Evolutionary conservation across 495 filamentous ascomycete species (phyloP).

Genomic region (Saxophila tyrrhenica): DNA sequence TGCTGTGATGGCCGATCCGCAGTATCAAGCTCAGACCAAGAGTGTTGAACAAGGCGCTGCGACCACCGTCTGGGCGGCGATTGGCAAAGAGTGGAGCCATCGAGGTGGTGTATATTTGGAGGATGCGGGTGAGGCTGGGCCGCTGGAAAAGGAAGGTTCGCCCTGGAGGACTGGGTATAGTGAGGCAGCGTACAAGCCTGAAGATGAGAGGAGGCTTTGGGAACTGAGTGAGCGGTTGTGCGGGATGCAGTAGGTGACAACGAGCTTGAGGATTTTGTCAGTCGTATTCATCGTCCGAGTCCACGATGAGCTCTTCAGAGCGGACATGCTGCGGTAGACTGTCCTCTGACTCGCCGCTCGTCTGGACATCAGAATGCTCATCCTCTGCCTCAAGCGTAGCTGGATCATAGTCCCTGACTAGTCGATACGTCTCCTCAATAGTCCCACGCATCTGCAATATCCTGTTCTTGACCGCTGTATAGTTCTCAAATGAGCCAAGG

Average conservation of each 20-base stretch:
- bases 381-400: neutral
- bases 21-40: slow-evolving; percentile 10
- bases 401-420: neutral
- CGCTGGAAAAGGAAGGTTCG: slow-evolving; percentile 1
- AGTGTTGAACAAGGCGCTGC: slow-evolving; percentile 25
- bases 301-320: neutral
- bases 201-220: neutral
- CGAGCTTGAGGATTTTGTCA: neutral
- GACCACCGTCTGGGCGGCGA: slow-evolving; percentile 24
- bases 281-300: neutral
- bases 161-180: neutral
- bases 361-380: neutral
- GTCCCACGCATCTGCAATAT: neutral
- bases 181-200: neutral
- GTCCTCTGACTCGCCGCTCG: neutral
- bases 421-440: neutral
- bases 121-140: slow-evolving; percentile 24
- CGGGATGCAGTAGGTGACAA: neutral
- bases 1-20: neutral
- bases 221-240: neutral
- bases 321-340: neutral
- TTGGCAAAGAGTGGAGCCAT: slow-evolving; percentile 13
- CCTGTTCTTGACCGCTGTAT: neutral
- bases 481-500: neutral
- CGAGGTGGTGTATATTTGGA: slow-evolving; percentile 24